Percentiles rank a stretch among this genome's conserved stretches.
phyloP scores from a whole-genome alignment of 139 green algal genomes.

The Chlamydomonas schloesseri region DNA sequence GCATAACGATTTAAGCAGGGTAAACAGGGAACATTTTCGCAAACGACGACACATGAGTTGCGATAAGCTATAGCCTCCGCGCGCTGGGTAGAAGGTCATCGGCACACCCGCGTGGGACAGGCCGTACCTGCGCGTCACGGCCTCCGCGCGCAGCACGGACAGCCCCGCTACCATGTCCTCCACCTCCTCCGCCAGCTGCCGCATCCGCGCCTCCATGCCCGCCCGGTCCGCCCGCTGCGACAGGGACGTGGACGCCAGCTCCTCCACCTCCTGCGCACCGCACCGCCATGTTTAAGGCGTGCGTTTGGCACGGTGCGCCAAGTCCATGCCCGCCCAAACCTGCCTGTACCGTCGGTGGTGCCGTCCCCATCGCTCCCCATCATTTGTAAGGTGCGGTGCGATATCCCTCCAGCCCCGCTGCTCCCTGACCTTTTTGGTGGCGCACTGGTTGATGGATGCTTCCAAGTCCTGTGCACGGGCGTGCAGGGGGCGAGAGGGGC shows the following conservation, averaged over 20 bases:
- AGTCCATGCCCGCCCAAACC: too few species aligned
- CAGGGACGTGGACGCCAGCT: background rate
- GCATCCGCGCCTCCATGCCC: background rate
- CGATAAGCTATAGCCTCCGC: too few species aligned
- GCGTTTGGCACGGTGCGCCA: too few species aligned
- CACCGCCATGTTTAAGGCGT: too few species aligned
- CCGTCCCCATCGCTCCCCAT: too few species aligned
- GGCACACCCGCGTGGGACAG: too few species aligned
- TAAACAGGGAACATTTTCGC: background rate
- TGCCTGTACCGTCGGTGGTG: too few species aligned
- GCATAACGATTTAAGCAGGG: too few species aligned
- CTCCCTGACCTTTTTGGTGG: slow-evolving; percentile 15
- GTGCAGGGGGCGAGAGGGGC: too few species aligned
- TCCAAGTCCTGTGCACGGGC: slow-evolving; percentile 6
- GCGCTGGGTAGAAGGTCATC: too few species aligned
- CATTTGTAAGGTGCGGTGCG: too few species aligned
- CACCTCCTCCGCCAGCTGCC: slow-evolving; percentile 30
- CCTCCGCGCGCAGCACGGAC: background rate
- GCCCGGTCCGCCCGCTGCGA: background rate
- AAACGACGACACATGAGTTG: background rate
- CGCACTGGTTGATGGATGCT: background rate
- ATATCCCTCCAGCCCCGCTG: too few species aligned
- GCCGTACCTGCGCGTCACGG: slow-evolving; percentile 25
- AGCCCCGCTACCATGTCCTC: background rate
- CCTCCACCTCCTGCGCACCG: slow-evolving; percentile 16